Percentiles rank a stretch among this genome's conserved stretches.
These are phyloP conservation scores for Plectosphaerella sp. DNA, from an alignment of 2,329 filamentous ascomycete genomes.

Conservation along the genomic window DNA sequence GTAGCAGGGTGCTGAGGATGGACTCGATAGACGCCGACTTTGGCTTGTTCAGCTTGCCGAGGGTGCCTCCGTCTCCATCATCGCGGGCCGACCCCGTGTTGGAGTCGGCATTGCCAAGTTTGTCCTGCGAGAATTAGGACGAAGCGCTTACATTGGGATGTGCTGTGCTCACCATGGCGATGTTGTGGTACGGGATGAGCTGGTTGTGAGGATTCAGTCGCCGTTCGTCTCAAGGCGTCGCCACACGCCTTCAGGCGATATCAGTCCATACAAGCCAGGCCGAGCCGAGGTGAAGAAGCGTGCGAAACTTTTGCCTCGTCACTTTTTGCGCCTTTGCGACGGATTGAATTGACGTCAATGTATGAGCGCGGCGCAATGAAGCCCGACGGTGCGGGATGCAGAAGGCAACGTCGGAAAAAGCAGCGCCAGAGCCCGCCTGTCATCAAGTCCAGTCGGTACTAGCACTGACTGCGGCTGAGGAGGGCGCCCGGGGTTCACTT, in stretches of 20 bases:
- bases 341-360: too few species aligned
- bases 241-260: background rate
- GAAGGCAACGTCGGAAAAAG: too few species aligned
- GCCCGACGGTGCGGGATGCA: too few species aligned
- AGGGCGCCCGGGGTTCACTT: too few species aligned
- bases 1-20: conserved; percentile 47
- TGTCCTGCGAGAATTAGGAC: background rate
- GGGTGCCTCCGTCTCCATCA: conserved; percentile 30
- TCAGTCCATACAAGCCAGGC: background rate
- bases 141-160: background rate
- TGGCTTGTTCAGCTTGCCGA: conserved; percentile 25
- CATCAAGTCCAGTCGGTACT: too few species aligned
- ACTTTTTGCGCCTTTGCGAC: too few species aligned
- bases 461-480: background rate
- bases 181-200: background rate
- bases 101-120: conserved; percentile 24
- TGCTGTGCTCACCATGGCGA: background rate
- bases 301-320: too few species aligned
- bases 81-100: conserved; percentile 39
- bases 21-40: conserved; percentile 35
- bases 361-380: too few species aligned
- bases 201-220: background rate
- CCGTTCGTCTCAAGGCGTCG: background rate
- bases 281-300: too few species aligned
- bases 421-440: too few species aligned